Base-by-base conservation (phyloP, 441 rosid species). In the Pelargonium cotyledonis region DNA sequence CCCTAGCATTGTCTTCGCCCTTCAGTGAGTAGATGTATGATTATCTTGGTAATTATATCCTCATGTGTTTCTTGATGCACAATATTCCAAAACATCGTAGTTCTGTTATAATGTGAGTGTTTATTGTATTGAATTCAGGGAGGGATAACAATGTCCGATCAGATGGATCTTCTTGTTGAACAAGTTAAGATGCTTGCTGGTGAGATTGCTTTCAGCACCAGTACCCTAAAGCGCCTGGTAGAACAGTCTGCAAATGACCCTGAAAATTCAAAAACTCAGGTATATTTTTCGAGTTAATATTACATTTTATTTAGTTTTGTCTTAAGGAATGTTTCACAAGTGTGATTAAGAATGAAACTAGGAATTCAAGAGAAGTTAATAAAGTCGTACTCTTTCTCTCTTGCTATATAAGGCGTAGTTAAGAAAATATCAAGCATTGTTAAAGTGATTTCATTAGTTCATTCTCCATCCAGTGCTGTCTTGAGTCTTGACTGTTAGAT, bases 151-250 rank as follows among this genome's bases (percentile, higher is more conserved):
- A 69, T 51, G 64, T 85, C 93, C 60, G 98, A 96, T 82, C 94
- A 96, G 86, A 96, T 89, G 84, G 99, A 96, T 75, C 98, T 96
- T 75, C 85, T 91, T 26, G 96, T 85, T 61, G 98, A 96, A 85
- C 99, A 96, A 82, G 97, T 93, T 72, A 96, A 96, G 82, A 89
- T 96, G 97, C 96, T 93, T 78, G 97, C 99, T 67, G 99, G 89
- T 76, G 99, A 96, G 84, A 86, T 96, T 76, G 99, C 98, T 61
- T 89, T 96, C 74, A 80, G 98, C 80, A 86, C 85, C 10, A 96
- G 99, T 80, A 92, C 98, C 68, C 86, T 96, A 68, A 96, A 96
- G 81, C 98, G 99, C 71, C 79, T 91, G 73, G 83, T 88, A 68
- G 99, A 91, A 77, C 97, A 91, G 78, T 88, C 98, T 64, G 83